Percentiles rank a stretch among this genome's conserved stretches.
phyloP scores from a whole-genome alignment of 2,329 filamentous ascomycete genomes.

The Scopulariopsis brevicaulis region DNA sequence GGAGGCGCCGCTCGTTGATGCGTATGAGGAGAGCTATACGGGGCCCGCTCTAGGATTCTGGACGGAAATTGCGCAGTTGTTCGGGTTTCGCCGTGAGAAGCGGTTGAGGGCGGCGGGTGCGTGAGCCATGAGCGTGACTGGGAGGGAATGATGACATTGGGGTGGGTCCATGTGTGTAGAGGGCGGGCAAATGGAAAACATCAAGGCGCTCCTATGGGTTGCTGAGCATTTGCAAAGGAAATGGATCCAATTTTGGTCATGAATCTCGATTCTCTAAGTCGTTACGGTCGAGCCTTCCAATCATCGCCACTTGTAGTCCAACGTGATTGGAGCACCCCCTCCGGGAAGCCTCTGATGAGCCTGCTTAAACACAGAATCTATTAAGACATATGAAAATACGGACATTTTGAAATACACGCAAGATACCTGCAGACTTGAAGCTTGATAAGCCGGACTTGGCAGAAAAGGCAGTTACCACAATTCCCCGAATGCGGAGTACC shows the following conservation, averaged over 20 bases:
- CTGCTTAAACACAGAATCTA: neutral
- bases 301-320: neutral
- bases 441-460: neutral
- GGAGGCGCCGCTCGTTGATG: slow-evolving; percentile 42
- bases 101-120: neutral
- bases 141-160: no score
- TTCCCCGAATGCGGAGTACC: neutral
- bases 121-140: no score
- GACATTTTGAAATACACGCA: no score
- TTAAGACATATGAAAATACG: neutral
- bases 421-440: neutral
- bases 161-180: no score
- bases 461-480: neutral
- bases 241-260: neutral
- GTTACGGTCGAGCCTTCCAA: neutral
- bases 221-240: neutral
- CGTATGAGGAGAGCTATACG: slow-evolving; percentile 40
- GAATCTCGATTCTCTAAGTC: neutral
- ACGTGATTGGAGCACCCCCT: neutral
- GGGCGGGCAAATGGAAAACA: no score
- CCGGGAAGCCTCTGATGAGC: neutral
- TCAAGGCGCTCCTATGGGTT: neutral
- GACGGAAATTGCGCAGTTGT: slow-evolving; percentile 35
- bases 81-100: slow-evolving; percentile 22
- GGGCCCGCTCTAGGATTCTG: slow-evolving; percentile 39